A percentile compares a stretch with the other conserved stretches of the same genome.
Evolutionary conservation across 768 basidiomycete genomes (phyloP).

Genomic region (Tricholomella constricta): DNA sequence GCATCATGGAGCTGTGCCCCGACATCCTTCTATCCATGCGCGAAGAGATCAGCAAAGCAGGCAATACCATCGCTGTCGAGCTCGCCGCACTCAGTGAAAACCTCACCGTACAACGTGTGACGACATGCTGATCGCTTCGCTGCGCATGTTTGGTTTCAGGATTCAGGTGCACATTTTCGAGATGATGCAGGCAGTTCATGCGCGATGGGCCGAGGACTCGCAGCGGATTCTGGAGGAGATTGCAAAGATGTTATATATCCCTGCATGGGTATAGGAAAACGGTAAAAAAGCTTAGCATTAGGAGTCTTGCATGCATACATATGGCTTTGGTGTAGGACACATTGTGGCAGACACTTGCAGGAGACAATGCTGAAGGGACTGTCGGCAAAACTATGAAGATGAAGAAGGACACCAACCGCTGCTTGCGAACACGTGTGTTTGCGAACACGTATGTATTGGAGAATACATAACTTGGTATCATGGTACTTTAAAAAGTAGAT

Average conservation of each 20-base stretch:
- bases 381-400: too few relatives aligned
- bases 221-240: slow-evolving; percentile 13
- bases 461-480: too few relatives aligned
- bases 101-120: slow-evolving; percentile 47
- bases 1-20: slow-evolving; percentile 73
- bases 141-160: slow-evolving; percentile 58
- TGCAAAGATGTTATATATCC: slow-evolving; percentile 24
- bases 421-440: too few relatives aligned
- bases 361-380: too few relatives aligned
- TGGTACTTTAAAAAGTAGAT: too few relatives aligned
- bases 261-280: too few relatives aligned
- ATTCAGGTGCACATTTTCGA: slow-evolving; percentile 59
- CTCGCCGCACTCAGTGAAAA: slow-evolving; percentile 51
- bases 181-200: slow-evolving; percentile 44
- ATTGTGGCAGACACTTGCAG: too few relatives aligned
- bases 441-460: too few relatives aligned
- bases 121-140: slow-evolving; percentile 54
- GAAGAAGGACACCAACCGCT: too few relatives aligned
- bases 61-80: slow-evolving; percentile 48
- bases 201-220: slow-evolving; percentile 30
- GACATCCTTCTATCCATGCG: slow-evolving; percentile 64
- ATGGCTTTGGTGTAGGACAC: too few relatives aligned
- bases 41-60: slow-evolving; percentile 62
- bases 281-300: too few relatives aligned
- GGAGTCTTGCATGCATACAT: too few relatives aligned